Evolutionary conservation across 441 rosid genomes (phyloP), one percentile per base, ranked within the genome.

Genomic region (Erysimum pusillum): DNA sequence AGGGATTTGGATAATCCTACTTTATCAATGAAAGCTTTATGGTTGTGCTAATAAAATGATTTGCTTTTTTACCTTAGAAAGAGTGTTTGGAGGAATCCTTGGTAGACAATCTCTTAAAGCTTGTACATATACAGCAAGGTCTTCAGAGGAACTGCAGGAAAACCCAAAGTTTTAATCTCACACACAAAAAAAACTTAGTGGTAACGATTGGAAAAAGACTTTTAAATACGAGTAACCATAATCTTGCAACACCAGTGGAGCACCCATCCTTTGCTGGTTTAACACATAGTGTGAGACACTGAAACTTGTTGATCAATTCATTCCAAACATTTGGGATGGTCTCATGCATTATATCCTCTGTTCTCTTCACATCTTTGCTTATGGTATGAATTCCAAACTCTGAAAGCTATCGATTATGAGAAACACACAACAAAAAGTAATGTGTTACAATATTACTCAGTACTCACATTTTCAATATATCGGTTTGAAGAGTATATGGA

Each of bases 211-310:
- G 60, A 13, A 34, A 66, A 73, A 44, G 45, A 25, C 7, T 58
- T 60, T 35, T 15, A 53, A 44, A 46, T 46, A 68, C 32, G 74
- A 73, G 71, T 82, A 74, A 92, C 99, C 97, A 86, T 74, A 95
- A 79, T 86, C 98, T 89, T 72, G 99, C 98, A 73, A 95, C 99
- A 66, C 99, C 99, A 61, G 97, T 91, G 49, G 99, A 95, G 85
- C 99, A 93, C 59, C 99, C 99, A 84, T 95, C 98, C 77, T 90
- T 90, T 56, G 98, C 92, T 17, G 99, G 99, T 81, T 95, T 95
- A 59, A 95, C 85, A 75, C 99, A 95, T 68, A 95, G 65, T 44
- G 96, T 93, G 77, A 81, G 85, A 80, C 95, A 87, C 69, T 77
- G 90, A 80, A 95, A 89, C 88, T 82, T 85, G 73, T 88, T 82